Evolutionary conservation across 371 early-diverging fungal species (phyloP).

Genomic region (Capillidium rhysosporum): DNA sequence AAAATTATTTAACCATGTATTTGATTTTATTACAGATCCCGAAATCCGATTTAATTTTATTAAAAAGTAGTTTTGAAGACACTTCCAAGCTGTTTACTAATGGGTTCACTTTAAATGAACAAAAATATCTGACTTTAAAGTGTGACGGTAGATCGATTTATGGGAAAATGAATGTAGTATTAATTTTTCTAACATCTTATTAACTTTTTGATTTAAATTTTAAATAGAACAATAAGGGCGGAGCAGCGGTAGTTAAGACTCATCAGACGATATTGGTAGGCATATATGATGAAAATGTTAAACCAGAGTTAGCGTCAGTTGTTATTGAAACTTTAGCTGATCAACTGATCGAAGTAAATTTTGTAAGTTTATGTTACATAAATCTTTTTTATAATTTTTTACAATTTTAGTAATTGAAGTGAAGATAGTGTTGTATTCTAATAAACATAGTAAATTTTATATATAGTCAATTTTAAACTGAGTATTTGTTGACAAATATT

Average conservation of each 20-base stretch:
- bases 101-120: background rate
- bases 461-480: too few relatives aligned
- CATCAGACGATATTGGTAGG: background rate
- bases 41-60: background rate
- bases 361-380: background rate
- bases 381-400: background rate
- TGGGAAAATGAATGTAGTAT: slow-evolving; percentile 1
- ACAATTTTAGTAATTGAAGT: too few relatives aligned
- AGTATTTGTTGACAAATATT: too few relatives aligned
- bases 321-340: background rate
- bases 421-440: too few relatives aligned
- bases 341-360: background rate
- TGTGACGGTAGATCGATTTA: background rate
- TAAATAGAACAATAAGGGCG: background rate
- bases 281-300: background rate
- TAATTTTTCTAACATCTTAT: background rate
- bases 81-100: background rate
- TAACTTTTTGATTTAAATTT: background rate
- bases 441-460: too few relatives aligned
- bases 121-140: background rate
- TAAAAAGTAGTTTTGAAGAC: background rate
- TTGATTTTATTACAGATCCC: background rate
- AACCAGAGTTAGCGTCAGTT: background rate
- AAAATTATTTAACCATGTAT: too few relatives aligned
- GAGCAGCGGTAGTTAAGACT: background rate